Base-by-base conservation (phyloP, 1,139 yeast genomes). In the Meyerozyma carpophila region DNA sequence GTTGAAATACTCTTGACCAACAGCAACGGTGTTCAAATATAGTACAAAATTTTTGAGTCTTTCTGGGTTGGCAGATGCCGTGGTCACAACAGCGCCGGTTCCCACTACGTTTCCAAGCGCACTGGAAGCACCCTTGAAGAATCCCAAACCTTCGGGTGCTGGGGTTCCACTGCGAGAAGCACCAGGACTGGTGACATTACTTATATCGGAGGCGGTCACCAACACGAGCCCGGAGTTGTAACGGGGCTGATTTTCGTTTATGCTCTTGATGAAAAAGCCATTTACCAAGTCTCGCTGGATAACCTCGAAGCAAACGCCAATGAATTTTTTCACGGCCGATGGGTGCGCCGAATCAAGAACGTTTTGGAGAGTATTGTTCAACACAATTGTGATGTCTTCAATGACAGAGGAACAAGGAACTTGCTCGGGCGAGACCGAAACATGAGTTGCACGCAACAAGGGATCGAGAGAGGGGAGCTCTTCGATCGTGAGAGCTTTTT, bases 331-430 rank as follows among this genome's bases (percentile, higher is more conserved):
- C 20, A 82, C 76, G 0, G 82, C 68, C 2, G 70, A 50, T 2
- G 79, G 63, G 43, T 82, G 80, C 1, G 89, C 87, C 0, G 90
- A 74, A 41, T 81, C 79, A 16, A 84, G 60, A 0, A 79, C 69
- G 48, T 81, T 84, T 36, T 78, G 63, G 28, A 86, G 60, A 7
- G 85, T 70, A n/a, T 79, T 77, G 51, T 87, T 85, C 40, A 90
- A 65, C 16, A 90, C 80, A 53, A 89, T 70, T 31, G 90, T 78
- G 39, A 88, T 68, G 59, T 93, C 98, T 58, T 93, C 98, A 36
- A 91, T 81, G 9, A 89, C 83, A 0, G 98, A 89, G 0, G 95
- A 80, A 5, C 86, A 79, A 4, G 94, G 84, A 4, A 86, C 80
- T 41, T 70, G 76, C 49, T 76, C 87, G 9, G 75, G 77, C 4